Percentiles rank a stretch among this genome's conserved stretches.
These are phyloP conservation scores for Gossypium davidsonii DNA, from an alignment of 441 rosid species.

Conservation along the genomic window DNA sequence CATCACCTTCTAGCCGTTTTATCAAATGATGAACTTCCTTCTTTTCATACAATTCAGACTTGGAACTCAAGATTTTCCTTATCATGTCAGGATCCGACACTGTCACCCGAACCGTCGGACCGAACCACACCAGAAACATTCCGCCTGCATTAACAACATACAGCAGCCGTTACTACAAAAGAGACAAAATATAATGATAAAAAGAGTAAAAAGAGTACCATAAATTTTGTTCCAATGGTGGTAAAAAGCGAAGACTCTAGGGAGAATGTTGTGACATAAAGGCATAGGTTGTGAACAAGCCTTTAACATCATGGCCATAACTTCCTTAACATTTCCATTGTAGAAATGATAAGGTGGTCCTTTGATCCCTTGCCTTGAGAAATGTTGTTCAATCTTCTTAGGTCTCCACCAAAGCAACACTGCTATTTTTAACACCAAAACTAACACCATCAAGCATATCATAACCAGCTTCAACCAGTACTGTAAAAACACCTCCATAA, in stretches of 20 bases:
- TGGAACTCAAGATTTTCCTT: constrained; percentile 73
- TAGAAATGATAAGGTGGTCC: constrained; percentile 95
- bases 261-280: constrained; percentile 86
- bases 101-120: constrained; percentile 80
- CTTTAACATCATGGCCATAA: constrained; percentile 75
- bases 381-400: constrained; percentile 74
- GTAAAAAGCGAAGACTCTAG: constrained; percentile 84
- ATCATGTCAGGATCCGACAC: constrained; percentile 88
- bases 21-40: constrained; percentile 89
- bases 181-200: neutral
- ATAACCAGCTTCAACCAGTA: neutral
- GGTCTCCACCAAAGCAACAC: constrained; percentile 85
- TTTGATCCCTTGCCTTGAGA: constrained; percentile 87
- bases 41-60: constrained; percentile 74
- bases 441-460: neutral
- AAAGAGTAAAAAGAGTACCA: constrained; percentile 33
- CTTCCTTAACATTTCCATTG: constrained; percentile 83
- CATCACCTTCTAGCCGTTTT: constrained; percentile 92
- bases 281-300: constrained; percentile 94
- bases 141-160: constrained; percentile 39
- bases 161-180: constrained; percentile 34
- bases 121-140: constrained; percentile 92
- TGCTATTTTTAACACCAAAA: constrained; percentile 22
- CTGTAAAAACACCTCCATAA: constrained; percentile 8
- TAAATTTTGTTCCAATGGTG: constrained; percentile 94